phyloP scores from a whole-genome alignment of 1,284 basidiomycete species.

The Pyrrhoderma noxium region DNA sequence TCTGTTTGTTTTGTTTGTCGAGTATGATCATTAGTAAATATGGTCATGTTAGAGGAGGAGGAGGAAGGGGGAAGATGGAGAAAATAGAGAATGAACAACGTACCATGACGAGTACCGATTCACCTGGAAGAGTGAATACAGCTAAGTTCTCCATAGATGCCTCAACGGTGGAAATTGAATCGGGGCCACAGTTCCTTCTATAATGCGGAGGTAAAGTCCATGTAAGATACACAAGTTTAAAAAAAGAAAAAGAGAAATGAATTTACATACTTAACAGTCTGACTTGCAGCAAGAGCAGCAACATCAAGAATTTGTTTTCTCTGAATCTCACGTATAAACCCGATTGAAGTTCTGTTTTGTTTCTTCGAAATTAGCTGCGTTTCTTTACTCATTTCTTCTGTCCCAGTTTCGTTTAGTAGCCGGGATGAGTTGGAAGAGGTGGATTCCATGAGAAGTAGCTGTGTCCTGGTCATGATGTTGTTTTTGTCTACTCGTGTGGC shows the following conservation, averaged over 20 bases:
- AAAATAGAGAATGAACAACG: neutral
- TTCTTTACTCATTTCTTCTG: neutral
- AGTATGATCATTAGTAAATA: too few relatives aligned
- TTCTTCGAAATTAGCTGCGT: neutral
- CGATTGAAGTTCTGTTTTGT: constrained; percentile 3
- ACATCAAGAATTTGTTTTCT: neutral
- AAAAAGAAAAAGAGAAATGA: neutral
- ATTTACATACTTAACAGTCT: constrained; percentile 4
- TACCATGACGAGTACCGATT: constrained; percentile 12
- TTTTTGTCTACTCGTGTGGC: constrained; percentile 6
- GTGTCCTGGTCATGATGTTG: constrained; percentile 4
- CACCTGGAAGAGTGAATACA: constrained; percentile 13
- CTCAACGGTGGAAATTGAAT: neutral
- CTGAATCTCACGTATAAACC: neutral
- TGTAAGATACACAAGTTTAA: neutral
- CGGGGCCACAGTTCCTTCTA: constrained; percentile 4
- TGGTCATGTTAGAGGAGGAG: too few relatives aligned
- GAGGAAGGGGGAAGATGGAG: too few relatives aligned
- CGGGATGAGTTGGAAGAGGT: too few relatives aligned
- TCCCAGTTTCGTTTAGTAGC: too few relatives aligned
- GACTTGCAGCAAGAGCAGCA: neutral
- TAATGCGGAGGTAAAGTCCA: too few relatives aligned
- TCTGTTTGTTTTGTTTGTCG: constrained; percentile 4
- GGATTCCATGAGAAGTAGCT: constrained; percentile 2
- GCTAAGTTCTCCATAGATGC: constrained; percentile 11